Percentiles rank a stretch among this genome's conserved stretches.
Evolutionary conservation across 108 stramenopile species (phyloP).

Genomic region (Nitzschia palea): DNA sequence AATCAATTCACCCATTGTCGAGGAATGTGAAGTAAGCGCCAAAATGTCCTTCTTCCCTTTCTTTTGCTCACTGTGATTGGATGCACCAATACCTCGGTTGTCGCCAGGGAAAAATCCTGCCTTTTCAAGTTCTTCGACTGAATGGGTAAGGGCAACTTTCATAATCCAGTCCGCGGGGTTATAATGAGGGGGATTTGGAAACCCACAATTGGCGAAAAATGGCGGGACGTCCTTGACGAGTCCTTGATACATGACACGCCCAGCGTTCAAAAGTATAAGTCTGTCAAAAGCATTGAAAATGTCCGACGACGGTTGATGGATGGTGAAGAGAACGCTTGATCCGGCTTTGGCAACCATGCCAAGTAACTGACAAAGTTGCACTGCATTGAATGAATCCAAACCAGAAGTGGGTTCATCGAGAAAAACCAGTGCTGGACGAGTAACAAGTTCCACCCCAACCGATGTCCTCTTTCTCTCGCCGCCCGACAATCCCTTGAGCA

Average conservation of each 20-base stretch:
- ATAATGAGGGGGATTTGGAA: slow-evolving; percentile 59
- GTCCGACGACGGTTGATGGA: slow-evolving; percentile 81
- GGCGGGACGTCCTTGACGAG: slow-evolving; percentile 14
- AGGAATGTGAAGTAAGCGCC: slow-evolving; percentile 8
- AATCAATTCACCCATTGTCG: slow-evolving; percentile 3
- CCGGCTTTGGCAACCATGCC: slow-evolving; percentile 59
- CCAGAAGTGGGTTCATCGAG: slow-evolving; percentile 83
- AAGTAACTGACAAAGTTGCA: slow-evolving; percentile 60
- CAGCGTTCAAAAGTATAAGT: slow-evolving; percentile 58
- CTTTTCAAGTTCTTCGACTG: slow-evolving; percentile 36
- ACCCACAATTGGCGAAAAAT: slow-evolving; percentile 36
- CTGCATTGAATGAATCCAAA: slow-evolving; percentile 65
- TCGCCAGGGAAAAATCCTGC: slow-evolving; percentile 35
- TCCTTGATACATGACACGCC: slow-evolving; percentile 61
- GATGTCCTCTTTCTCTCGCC: slow-evolving; percentile 52
- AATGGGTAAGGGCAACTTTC: slow-evolving; percentile 45
- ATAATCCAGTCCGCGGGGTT: slow-evolving; percentile 66
- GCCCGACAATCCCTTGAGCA: slow-evolving; percentile 63
- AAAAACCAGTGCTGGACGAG: slow-evolving; percentile 48
- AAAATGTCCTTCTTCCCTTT: slow-evolving; percentile 32
- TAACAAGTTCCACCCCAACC: slow-evolving; percentile 63
- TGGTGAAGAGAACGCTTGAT: slow-evolving; percentile 64
- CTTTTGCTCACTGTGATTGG: not conserved
- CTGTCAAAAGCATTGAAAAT: slow-evolving; percentile 65
- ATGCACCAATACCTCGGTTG: slow-evolving; percentile 1